Evolutionary conservation across 108 stramenopile genomes (phyloP).

Genomic region (Skeletonema marinoi): DNA sequence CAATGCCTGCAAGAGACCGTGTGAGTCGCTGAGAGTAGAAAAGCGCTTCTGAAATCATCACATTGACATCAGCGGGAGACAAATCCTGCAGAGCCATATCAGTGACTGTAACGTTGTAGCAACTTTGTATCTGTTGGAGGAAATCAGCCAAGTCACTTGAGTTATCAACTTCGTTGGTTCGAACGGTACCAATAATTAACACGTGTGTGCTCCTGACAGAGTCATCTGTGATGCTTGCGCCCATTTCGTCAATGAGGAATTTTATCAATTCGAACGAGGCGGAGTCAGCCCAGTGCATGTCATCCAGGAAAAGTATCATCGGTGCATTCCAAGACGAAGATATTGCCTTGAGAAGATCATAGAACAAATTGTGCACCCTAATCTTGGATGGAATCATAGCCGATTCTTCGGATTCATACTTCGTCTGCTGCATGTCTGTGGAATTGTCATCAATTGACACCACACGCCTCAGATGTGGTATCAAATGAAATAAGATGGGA

Average conservation of each 20-base stretch:
- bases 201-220: no score
- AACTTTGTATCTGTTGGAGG: no score
- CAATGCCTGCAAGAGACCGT: conserved; percentile 16
- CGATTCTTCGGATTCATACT: not conserved
- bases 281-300: conserved; percentile 71
- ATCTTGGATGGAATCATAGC: not conserved
- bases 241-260: conserved; percentile 45
- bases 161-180: no score
- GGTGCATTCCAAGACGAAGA: conserved; percentile 4
- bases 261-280: conserved; percentile 46
- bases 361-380: not conserved
- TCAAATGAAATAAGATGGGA: no score
- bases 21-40: conserved; percentile 19
- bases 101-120: no score
- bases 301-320: conserved; percentile 56
- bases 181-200: no score
- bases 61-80: conserved; percentile 18
- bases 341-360: conserved; percentile 5
- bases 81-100: no score
- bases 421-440: not conserved
- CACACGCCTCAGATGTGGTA: not conserved
- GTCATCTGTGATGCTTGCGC: no score
- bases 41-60: conserved; percentile 24
- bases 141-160: no score
- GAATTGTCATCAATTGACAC: not conserved